Evolutionary conservation across 768 basidiomycete genomes (phyloP), one percentile per base, ranked within the genome.

Genomic region (Leccinellum rugosiceps): DNA sequence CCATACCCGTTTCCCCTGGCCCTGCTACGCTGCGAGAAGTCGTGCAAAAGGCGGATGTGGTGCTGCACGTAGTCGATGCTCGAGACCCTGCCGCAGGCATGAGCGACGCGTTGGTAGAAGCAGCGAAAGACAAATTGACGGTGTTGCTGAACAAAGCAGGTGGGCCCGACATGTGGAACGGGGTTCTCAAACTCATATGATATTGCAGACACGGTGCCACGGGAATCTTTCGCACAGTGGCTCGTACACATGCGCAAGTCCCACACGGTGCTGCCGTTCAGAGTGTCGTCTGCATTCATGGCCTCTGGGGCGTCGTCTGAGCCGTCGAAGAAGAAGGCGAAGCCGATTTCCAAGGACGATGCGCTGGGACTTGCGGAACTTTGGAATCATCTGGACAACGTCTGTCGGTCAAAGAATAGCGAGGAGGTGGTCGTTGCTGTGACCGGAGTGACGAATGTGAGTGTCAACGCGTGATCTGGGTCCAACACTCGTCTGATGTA

Each of bases 61-160:
- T 94, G 3, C 58, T 95, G 23, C 78, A 94, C 69, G 83, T 96
- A 14, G 78, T 96, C 45, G 94, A 96, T 68, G 89, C 87, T 2
- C 80, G 92, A 49, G 94, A 96, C 69, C 93, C 94, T 11, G 69
- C 82, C 11, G 77, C 88, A 19, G 86, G 81, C 67, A 79, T 92
- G 51, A 90, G 87, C 64, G 91, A 94, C 68, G 73, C 79, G 21
- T 70, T 86, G 49, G 72, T 75, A 19, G 71, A 72, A 34, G 61
- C 75, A 45, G 76, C 69, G 45, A 69, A 58, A 41, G 81, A 71
- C 58, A 80, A 80, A 65, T 72, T 88, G 13, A 63, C 87, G 19
- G 72, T 94, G n/a, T 77, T 95, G 17, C 71, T 97, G 53, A 95
- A 89, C 72, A 97, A 97, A 77, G 87, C 88, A 62, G 94, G 94